phyloP scores from a whole-genome alignment of 805 yeast species.

The Candida pseudoglaebosa region DNA sequence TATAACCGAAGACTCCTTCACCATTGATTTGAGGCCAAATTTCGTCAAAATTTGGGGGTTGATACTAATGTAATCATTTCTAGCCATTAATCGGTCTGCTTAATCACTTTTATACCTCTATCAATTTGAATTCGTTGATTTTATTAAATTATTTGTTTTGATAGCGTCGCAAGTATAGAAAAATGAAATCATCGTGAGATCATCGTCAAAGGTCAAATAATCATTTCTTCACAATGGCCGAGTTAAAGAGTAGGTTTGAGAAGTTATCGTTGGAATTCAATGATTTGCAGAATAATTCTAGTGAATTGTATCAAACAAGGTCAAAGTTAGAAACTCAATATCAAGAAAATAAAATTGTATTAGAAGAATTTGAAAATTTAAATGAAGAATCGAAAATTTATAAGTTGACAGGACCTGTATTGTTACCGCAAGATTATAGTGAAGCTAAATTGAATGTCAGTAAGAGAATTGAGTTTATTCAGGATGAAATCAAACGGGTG shows the following conservation, averaged over 20 bases:
- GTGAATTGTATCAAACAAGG: conserved; percentile 63
- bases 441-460: conserved; percentile 84
- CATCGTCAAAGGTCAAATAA: no score
- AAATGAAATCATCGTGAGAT: no score
- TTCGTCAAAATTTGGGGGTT: no score
- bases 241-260: conserved; percentile 36
- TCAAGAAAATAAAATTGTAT: conserved; percentile 90
- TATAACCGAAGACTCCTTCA: no score
- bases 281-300: conserved; percentile 42
- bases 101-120: no score
- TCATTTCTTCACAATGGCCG: conserved; percentile 16
- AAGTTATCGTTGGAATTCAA: conserved; percentile 43
- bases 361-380: conserved; percentile 66
- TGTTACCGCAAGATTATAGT: conserved; percentile 78
- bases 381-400: conserved; percentile 72
- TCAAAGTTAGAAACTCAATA: conserved; percentile 88
- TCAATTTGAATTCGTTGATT: no score
- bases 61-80: no score
- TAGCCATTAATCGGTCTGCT: no score
- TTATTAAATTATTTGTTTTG: no score
- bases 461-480: conserved; percentile 86
- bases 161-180: no score
- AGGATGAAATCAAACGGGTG: conserved; percentile 68
- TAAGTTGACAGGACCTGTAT: conserved; percentile 88
- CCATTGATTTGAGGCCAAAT: no score